These are phyloP conservation scores for Aspergillus coremiiformis DNA, from an alignment of 495 filamentous ascomycete genomes.

Conservation along the genomic window DNA sequence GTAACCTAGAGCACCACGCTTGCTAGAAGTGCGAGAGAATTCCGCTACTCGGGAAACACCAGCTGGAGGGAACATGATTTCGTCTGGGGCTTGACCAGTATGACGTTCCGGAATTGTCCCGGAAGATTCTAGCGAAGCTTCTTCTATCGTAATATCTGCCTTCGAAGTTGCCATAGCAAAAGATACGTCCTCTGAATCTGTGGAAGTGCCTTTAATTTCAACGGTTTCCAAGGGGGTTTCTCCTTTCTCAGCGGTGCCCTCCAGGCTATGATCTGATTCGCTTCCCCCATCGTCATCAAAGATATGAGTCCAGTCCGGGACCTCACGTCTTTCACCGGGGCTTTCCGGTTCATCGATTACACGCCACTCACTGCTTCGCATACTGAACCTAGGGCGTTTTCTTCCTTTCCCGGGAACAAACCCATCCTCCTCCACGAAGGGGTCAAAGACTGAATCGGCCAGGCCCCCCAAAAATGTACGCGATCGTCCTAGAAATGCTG, in stretches of 20 bases:
- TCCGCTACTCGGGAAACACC: not conserved
- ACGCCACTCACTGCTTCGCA: slow-evolving; percentile 60
- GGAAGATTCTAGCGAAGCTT: not conserved
- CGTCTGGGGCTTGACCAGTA: slow-evolving; percentile 17
- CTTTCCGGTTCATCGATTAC: slow-evolving; percentile 60
- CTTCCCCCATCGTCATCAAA: slow-evolving; percentile 31
- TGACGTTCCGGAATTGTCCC: slow-evolving; percentile 4
- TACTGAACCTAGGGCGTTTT: slow-evolving; percentile 68
- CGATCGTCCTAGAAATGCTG: slow-evolving; percentile 64
- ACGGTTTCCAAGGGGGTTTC: not conserved
- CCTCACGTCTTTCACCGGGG: slow-evolving; percentile 44
- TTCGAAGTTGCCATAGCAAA: not conserved
- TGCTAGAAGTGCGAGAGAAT: slow-evolving; percentile 1
- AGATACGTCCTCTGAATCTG: not conserved
- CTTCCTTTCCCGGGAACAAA: slow-evolving; percentile 53
- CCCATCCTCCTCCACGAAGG: slow-evolving; percentile 65
- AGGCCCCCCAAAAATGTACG: slow-evolving; percentile 54
- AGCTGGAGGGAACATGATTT: slow-evolving; percentile 8
- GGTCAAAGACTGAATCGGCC: slow-evolving; percentile 52
- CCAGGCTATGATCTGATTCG: slow-evolving; percentile 11
- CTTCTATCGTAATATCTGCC: not conserved
- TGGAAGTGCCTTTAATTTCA: not conserved
- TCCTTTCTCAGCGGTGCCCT: not conserved
- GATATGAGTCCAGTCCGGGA: slow-evolving; percentile 24
- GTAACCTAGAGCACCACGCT: slow-evolving; percentile 9